Base-by-base conservation (phyloP, 2,329 filamentous ascomycete genomes). In the Pestalotiopsis sp. region DNA sequence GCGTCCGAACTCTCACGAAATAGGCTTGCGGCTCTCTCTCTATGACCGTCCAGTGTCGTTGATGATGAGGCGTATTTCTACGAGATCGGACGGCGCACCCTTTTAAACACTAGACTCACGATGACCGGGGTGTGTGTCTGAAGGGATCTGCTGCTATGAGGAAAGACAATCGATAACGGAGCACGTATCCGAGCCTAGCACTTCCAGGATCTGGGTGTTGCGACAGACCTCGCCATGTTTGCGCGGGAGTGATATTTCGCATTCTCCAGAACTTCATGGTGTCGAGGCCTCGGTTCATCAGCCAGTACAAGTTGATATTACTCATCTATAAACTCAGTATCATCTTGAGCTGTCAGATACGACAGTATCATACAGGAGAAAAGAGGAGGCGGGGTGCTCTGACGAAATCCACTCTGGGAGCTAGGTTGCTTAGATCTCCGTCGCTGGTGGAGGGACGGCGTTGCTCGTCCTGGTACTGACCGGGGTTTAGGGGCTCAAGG, bases 381-480 rank as follows among this genome's bases (percentile, higher is more conserved):
- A 59, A 11, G 12, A 59, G 23, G n/a, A 36, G 23, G 27, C 23
- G 57, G 57, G 57, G 57, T 62, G 59, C 36, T 14, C 9, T 62
- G 59, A 62, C n/a, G 59, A 62, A 62, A 62, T 49, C 61, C 61
- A 64, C 61, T 64, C 27, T 66, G 20, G 41, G 57, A 49, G 49
- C 63, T 66, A 66, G 63, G 49, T 45, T 39, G 61, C n/a, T 20
- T 64, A 52, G 61, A 64, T 23, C 39, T 64, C 61, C 61, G 61
- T 49, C 23, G 23, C 13, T 38, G 49, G 63, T 66, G 49, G 63
- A 56, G 39, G 62, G 31, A 11, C 23, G 39, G 23, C 31, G 14
- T 45, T 27, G 36, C 23, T 56, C 12, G 63, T 39, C 49, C n/a
- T 39, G 23, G 23, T 64, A 45, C 13, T 12, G 60, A 38, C 27